Percentiles rank a stretch among this genome's conserved stretches.
Evolutionary conservation across 2,329 filamentous ascomycete genomes (phyloP).

Genomic region (Neofusicoccum laricinum): DNA sequence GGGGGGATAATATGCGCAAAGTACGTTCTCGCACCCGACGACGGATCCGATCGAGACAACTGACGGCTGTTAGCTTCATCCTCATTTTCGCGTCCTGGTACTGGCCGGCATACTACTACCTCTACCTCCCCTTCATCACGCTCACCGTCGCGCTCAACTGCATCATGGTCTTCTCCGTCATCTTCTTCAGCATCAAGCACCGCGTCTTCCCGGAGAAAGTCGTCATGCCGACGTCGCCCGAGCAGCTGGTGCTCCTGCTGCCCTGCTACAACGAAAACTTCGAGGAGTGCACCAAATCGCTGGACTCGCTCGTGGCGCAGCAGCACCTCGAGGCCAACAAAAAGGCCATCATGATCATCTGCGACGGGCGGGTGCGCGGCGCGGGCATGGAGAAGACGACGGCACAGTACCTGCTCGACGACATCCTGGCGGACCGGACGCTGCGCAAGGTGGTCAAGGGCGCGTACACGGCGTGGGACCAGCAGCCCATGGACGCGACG

Average conservation of each 20-base stretch:
- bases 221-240: slow-evolving; percentile 29
- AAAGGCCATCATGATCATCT: slow-evolving; percentile 47
- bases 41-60: background rate
- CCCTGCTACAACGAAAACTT: slow-evolving; percentile 52
- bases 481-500: slow-evolving; percentile 28
- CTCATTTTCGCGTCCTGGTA: slow-evolving; percentile 19
- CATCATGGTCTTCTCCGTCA: slow-evolving; percentile 45
- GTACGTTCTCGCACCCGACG: background rate
- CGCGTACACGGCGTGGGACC: slow-evolving; percentile 45
- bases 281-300: slow-evolving; percentile 44
- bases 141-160: slow-evolving; percentile 37
- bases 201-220: slow-evolving; percentile 30
- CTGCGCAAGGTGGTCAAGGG: slow-evolving; percentile 20
- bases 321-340: slow-evolving; percentile 43
- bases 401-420: slow-evolving; percentile 46
- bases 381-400: slow-evolving; percentile 50
- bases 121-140: slow-evolving; percentile 44
- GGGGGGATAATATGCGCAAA: background rate
- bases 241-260: slow-evolving; percentile 46
- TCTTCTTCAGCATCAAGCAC: slow-evolving; percentile 21
- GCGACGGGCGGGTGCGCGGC: slow-evolving; percentile 48
- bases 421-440: slow-evolving; percentile 43
- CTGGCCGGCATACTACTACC: slow-evolving; percentile 34
- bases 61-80: slow-evolving; percentile 13
- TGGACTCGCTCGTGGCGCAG: slow-evolving; percentile 48